Evolutionary conservation across 164 flowering plant species (phyloP).

Genomic region (Dillenia suffruticosa): DNA sequence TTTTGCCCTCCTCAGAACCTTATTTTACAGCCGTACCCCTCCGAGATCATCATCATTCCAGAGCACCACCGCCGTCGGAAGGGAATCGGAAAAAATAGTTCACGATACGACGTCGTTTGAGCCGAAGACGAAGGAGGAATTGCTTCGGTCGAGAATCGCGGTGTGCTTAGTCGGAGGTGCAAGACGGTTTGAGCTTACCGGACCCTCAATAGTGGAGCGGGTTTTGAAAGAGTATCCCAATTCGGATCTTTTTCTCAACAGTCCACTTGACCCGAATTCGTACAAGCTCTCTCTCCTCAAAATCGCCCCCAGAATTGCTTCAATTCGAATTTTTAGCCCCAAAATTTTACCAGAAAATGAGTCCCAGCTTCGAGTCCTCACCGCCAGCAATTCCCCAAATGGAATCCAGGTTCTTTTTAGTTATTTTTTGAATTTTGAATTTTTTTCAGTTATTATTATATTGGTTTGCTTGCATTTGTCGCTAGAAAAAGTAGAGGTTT

Average conservation of each 20-base stretch:
- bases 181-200: constrained; percentile 90
- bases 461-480: background rate
- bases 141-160: constrained; percentile 63
- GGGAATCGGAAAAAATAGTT: background rate
- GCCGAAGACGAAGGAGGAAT: constrained; percentile 17
- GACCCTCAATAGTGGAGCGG: constrained; percentile 72
- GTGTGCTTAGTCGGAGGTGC: constrained; percentile 96
- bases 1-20: constrained; percentile 26
- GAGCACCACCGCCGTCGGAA: background rate
- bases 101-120: too few species aligned
- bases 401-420: constrained; percentile 66
- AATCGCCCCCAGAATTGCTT: constrained; percentile 47
- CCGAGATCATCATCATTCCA: background rate
- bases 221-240: constrained; percentile 47
- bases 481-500: background rate
- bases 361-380: constrained; percentile 59
- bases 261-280: constrained; percentile 61
- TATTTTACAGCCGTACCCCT: constrained; percentile 16
- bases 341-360: constrained; percentile 42
- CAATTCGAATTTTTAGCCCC: constrained; percentile 59
- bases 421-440: background rate
- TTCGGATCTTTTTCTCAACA: constrained; percentile 71
- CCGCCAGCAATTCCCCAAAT: constrained; percentile 69
- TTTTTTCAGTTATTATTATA: background rate
- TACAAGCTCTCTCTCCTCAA: constrained; percentile 66